Conservation (phyloP, 2,329 filamentous ascomycete genomes). For the Claviceps sp. region DNA sequence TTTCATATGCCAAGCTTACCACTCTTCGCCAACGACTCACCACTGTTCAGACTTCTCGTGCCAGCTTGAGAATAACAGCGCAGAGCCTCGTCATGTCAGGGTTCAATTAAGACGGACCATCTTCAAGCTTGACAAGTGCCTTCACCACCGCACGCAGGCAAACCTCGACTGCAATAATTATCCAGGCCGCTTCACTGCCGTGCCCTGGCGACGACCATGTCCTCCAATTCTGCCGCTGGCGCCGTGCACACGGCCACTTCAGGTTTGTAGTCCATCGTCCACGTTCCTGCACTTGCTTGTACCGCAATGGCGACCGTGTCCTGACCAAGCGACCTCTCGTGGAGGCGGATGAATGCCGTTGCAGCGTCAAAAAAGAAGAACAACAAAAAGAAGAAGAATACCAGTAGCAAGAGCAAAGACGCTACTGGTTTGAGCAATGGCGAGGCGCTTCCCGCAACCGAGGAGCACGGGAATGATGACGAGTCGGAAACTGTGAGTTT, state of each 20-base stretch:
- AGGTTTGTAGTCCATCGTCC: constrained; percentile 19
- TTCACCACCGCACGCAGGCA: constrained; percentile 7
- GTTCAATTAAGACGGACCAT: background rate
- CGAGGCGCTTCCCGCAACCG: constrained; percentile 20
- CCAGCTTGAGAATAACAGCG: background rate
- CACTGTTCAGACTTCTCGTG: background rate
- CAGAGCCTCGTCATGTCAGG: constrained; percentile 1
- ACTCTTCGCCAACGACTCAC: constrained; percentile 1
- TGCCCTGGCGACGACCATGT: constrained; percentile 20
- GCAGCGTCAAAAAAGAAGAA: constrained; percentile 41
- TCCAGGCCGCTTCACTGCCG: constrained; percentile 3
- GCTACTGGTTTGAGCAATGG: constrained; percentile 20
- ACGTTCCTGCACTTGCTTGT: background rate
- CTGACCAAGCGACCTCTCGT: constrained; percentile 11
- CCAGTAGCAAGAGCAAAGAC: constrained; percentile 33
- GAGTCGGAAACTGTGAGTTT: constrained; percentile 21
- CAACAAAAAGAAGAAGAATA: constrained; percentile 47
- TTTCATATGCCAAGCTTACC: constrained; percentile 1
- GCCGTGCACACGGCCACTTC: constrained; percentile 22
- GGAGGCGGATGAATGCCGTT: constrained; percentile 1
- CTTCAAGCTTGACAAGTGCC: constrained; percentile 5
- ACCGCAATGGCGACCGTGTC: constrained; percentile 15
- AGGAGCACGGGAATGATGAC: constrained; percentile 30
- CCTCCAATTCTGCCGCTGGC: constrained; percentile 23
- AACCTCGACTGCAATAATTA: constrained; percentile 5